Conservation (phyloP, 768 basidiomycete species). For the Russula earlei region DNA sequence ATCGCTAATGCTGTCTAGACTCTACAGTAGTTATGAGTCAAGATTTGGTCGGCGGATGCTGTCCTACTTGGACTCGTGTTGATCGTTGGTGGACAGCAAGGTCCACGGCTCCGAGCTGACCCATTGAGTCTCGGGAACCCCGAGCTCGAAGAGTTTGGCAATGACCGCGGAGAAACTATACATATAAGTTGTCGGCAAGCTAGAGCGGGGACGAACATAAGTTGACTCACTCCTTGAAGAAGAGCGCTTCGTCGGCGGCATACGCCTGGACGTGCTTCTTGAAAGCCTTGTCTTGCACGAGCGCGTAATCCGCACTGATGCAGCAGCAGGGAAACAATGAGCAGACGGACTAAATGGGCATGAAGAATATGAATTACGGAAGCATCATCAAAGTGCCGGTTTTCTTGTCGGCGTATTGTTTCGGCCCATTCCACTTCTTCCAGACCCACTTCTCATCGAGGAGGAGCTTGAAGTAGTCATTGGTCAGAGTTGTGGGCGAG, state of each 20-base stretch:
- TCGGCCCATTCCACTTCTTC: slow-evolving; percentile 92
- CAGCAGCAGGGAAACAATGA: neutral
- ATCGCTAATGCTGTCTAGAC: neutral
- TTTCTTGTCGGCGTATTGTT: slow-evolving; percentile 89
- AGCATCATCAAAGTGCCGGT: slow-evolving; percentile 91
- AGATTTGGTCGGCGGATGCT: too few relatives aligned
- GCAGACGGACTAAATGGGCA: neutral
- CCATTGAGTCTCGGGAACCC: slow-evolving; percentile 79
- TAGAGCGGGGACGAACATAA: neutral
- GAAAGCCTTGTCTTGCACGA: slow-evolving; percentile 87
- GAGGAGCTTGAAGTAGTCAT: slow-evolving; percentile 80
- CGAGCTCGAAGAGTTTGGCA: slow-evolving; percentile 80
- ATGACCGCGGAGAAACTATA: slow-evolving; percentile 75
- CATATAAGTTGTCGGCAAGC: slow-evolving; percentile 11
- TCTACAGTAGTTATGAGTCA: neutral
- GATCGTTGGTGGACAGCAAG: slow-evolving; percentile 44
- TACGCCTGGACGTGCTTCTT: slow-evolving; percentile 83
- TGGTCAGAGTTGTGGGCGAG: slow-evolving; percentile 80
- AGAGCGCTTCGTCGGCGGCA: slow-evolving; percentile 73
- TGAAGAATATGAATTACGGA: slow-evolving; percentile 45
- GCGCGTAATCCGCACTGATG: slow-evolving; percentile 72
- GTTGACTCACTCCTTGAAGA: slow-evolving; percentile 80
- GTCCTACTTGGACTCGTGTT: slow-evolving; percentile 22
- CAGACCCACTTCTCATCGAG: slow-evolving; percentile 91
- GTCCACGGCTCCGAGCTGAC: slow-evolving; percentile 64